Evolutionary conservation across 192 early-diverging fungal species (phyloP), one percentile per base, ranked within the genome.

Genomic region (Gryganskiella cystojenkinii): DNA sequence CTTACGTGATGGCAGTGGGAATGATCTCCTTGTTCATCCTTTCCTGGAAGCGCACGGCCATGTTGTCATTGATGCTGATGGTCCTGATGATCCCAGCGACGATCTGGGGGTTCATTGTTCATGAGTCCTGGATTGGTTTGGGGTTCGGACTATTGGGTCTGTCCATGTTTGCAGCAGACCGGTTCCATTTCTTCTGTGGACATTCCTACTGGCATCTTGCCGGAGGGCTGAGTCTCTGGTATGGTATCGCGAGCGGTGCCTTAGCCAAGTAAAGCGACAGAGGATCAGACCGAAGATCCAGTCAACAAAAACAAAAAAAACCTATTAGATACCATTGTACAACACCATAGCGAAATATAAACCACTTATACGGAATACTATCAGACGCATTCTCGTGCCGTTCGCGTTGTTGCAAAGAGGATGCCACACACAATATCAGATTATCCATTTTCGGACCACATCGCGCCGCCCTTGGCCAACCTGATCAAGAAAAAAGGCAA

Each of bases 41-140:
- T 17, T 71, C 75, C 2, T 82, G 81, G 81, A 53, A 58, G 17
- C 31, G 60, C 25, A 82, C 81, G 7, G 78, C 76, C 25, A 80
- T 67, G 75, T 61, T 79, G 24, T 71, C 78, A 17, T 55, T 82
- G 45, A 42, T 71, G 70, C 47, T 82, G 28, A 80, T 71, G 67
- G 70, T 74, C 51, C 13, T 67, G 6, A 72, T 71, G 75, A 67
- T 82, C 46, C 81, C 81, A 6, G 61, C 66, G 19, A 52, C 74
- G 6, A 64, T 78, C 42, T 78, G 72, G 72, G 72, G 72, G 1
- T 76, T 76, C 56, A 53, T 68, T 17, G 65, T 50, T 0, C 72
- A 76, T 22, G 72, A 76, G 45, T 55, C 51, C 5, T 76, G 72
- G 72, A 2, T 40, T 13, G 72, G 72, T 4, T 53, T 76, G 20